phyloP scores from a whole-genome alignment of 2,329 filamentous ascomycete genomes.

The Penicillium verrucosum region DNA sequence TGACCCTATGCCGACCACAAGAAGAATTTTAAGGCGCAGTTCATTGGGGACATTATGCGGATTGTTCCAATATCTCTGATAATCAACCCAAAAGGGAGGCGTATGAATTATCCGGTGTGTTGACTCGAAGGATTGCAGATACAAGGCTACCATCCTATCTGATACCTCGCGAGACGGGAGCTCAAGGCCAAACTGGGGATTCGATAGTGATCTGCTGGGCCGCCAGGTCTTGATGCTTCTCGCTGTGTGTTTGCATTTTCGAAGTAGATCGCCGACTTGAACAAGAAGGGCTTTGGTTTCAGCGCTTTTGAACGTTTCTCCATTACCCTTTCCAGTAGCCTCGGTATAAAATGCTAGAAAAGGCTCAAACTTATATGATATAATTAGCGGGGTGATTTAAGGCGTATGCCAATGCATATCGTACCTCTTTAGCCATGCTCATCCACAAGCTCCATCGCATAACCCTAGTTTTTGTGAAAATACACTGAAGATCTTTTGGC shows the following conservation, averaged over 20 bases:
- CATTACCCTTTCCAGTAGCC: not conserved
- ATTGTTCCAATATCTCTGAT: not conserved
- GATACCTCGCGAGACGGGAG: not conserved
- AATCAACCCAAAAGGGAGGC: not conserved
- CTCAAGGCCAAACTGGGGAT: not conserved
- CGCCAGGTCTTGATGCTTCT: not conserved
- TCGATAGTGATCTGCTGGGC: not conserved
- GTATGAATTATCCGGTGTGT: not conserved
- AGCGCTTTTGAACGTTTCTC: not conserved
- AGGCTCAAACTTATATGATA: not conserved
- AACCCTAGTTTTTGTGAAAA: not conserved
- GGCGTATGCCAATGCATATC: not conserved
- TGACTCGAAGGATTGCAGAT: not conserved
- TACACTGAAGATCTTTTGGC: not conserved
- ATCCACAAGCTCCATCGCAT: not conserved
- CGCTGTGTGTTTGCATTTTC: not conserved
- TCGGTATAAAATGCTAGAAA: not conserved
- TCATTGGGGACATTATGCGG: not conserved
- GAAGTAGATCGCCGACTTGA: not conserved
- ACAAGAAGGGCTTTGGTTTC: not conserved
- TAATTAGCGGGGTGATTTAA: not conserved
- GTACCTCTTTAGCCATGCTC: not conserved
- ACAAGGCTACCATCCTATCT: not conserved
- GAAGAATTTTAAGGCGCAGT: not conserved
- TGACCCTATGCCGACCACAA: not conserved